phyloP scores from a whole-genome alignment of 202 grass and related monocot species.

The Elaeis oleifera region DNA sequence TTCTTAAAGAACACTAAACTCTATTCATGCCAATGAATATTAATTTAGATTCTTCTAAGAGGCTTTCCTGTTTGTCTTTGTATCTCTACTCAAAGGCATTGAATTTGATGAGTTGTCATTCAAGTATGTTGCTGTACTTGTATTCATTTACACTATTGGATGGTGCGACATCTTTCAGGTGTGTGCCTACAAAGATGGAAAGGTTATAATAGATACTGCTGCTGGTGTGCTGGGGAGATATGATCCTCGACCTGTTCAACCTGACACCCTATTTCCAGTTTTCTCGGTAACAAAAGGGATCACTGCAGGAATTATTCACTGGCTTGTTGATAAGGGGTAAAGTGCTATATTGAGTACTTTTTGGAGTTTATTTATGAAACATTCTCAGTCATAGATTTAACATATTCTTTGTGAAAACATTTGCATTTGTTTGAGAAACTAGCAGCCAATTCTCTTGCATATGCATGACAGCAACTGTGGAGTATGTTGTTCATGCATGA shows the following conservation, averaged over 20 bases:
- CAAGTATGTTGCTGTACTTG: conserved; percentile 4
- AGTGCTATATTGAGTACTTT: conserved; percentile 12
- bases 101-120: no score
- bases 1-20: no score
- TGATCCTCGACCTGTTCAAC: conserved; percentile 86
- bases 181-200: conserved; percentile 96
- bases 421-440: no score
- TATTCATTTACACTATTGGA: background rate
- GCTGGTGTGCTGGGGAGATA: conserved; percentile 81
- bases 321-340: conserved; percentile 86
- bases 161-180: conserved; percentile 37
- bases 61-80: no score
- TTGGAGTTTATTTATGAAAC: background rate
- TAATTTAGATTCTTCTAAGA: no score
- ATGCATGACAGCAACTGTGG: no score
- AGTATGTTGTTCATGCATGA: no score
- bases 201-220: conserved; percentile 95
- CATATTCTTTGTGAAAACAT: no score
- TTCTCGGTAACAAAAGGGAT: conserved; percentile 96
- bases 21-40: no score
- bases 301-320: conserved; percentile 86
- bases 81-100: no score
- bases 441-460: no score
- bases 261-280: conserved; percentile 93
- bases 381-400: no score